Percentiles rank a stretch among this genome's conserved stretches.
Conservation (phyloP, 169 alveolate species). For the Cryptosporidium xiaoi region DNA sequence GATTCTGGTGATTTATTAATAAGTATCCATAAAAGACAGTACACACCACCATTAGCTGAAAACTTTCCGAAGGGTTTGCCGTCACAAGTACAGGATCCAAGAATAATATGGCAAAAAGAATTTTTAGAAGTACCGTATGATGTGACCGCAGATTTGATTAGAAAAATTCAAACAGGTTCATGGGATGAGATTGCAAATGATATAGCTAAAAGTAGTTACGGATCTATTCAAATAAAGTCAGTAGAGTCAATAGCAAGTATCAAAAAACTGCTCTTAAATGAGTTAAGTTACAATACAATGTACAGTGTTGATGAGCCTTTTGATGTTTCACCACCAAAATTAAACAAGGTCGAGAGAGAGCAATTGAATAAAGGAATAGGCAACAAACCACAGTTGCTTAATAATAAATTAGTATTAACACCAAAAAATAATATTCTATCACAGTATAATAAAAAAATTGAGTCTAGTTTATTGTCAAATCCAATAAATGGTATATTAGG, state of each 20-base stretch:
- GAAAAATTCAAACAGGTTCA: slow-evolving; percentile 46
- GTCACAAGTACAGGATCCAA: slow-evolving; percentile 59
- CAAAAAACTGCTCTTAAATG: slow-evolving; percentile 31
- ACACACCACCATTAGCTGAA: slow-evolving; percentile 71
- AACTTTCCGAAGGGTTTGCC: slow-evolving; percentile 70
- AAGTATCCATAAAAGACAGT: slow-evolving; percentile 46
- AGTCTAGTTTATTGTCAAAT: not conserved
- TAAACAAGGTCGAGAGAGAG: slow-evolving; percentile 41
- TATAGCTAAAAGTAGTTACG: slow-evolving; percentile 44
- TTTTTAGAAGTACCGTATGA: slow-evolving; percentile 57
- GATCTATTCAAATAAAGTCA: slow-evolving; percentile 30
- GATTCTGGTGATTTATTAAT: slow-evolving; percentile 39
- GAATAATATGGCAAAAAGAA: slow-evolving; percentile 62
- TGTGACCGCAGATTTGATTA: slow-evolving; percentile 32
- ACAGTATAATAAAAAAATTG: not conserved
- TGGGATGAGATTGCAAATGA: slow-evolving; percentile 72
- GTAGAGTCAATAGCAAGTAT: not conserved
- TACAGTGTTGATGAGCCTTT: slow-evolving; percentile 66
- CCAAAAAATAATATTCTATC: not conserved
- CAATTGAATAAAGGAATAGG: slow-evolving; percentile 1
- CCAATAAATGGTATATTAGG: not conserved
- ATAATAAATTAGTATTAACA: slow-evolving; percentile 28
- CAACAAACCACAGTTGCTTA: not conserved
- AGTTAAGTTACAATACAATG: slow-evolving; percentile 20
- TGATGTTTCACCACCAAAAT: slow-evolving; percentile 63